A percentile compares a stretch with the other conserved stretches of the same genome.
Conservation (phyloP, 208 protist genomes). For the Wallacemonas sp. region DNA sequence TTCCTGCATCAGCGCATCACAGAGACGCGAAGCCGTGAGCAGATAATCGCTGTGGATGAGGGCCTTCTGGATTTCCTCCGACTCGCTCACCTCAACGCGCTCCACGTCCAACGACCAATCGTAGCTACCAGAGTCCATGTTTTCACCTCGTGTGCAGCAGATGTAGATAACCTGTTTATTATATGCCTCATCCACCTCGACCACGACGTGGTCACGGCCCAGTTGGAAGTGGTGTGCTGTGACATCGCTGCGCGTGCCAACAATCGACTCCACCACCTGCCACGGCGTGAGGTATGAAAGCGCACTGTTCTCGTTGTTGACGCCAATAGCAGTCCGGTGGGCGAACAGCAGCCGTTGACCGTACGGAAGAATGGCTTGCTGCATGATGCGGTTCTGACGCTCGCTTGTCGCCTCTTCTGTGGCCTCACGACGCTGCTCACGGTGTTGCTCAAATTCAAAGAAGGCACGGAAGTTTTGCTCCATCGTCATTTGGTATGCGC, state of each 20-base stretch:
- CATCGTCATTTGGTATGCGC: slow-evolving; percentile 54
- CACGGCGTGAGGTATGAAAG: slow-evolving; percentile 51
- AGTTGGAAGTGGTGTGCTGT: slow-evolving; percentile 68
- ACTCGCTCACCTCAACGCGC: slow-evolving; percentile 66
- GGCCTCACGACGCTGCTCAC: slow-evolving; percentile 48
- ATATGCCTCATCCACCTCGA: slow-evolving; percentile 80
- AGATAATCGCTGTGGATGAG: slow-evolving; percentile 68
- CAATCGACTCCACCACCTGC: slow-evolving; percentile 75
- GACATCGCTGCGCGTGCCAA: slow-evolving; percentile 68
- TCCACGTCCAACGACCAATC: slow-evolving; percentile 72
- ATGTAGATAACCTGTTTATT: slow-evolving; percentile 87
- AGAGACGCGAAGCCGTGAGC: slow-evolving; percentile 49
- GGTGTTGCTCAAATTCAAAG: slow-evolving; percentile 48
- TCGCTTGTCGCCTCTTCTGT: slow-evolving; percentile 73
- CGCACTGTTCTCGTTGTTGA: slow-evolving; percentile 20
- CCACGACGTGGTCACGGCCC: slow-evolving; percentile 65
- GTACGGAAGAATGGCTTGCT: slow-evolving; percentile 73
- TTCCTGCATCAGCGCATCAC: slow-evolving; percentile 58
- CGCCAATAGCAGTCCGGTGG: slow-evolving; percentile 58
- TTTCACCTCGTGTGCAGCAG: slow-evolving; percentile 34
- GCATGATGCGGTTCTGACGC: slow-evolving; percentile 87
- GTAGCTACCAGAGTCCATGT: slow-evolving; percentile 40
- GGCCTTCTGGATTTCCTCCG: slow-evolving; percentile 71
- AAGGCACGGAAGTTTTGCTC: slow-evolving; percentile 59
- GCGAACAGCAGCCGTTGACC: slow-evolving; percentile 68